phyloP scores from a whole-genome alignment of 805 yeast species.

The Cyberlindnera americana region DNA sequence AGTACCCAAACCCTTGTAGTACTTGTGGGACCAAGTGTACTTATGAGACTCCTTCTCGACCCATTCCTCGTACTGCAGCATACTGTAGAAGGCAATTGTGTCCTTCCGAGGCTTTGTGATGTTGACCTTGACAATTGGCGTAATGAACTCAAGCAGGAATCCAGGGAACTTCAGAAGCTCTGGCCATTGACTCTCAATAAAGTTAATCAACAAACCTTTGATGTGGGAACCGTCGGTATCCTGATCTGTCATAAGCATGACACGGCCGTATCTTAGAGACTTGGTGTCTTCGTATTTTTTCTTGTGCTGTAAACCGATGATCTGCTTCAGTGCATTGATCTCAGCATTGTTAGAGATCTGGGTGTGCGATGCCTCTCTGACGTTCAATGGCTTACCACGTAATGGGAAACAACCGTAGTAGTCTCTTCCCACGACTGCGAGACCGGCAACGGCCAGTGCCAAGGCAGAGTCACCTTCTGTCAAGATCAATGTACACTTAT shows the following conservation, averaged over 20 bases:
- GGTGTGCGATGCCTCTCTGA: conserved; percentile 95
- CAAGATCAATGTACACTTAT: conserved; percentile 85
- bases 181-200: conserved; percentile 90
- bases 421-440: conserved; percentile 93
- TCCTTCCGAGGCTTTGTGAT: conserved; percentile 58
- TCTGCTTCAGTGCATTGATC: conserved; percentile 91
- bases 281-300: conserved; percentile 72
- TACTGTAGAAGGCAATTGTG: conserved; percentile 75
- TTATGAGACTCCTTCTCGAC: conserved; percentile 73
- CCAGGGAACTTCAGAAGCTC: conserved; percentile 90
- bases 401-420: conserved; percentile 93
- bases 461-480: conserved; percentile 98
- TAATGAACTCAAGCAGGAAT: conserved; percentile 87
- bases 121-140: conserved; percentile 93
- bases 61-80: conserved; percentile 97
- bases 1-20: conserved; percentile 98
- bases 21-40: conserved; percentile 86
- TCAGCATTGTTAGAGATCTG: conserved; percentile 91
- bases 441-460: conserved; percentile 87
- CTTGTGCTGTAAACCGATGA: conserved; percentile 92
- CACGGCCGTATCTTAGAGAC: conserved; percentile 86
- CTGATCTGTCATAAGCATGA: conserved; percentile 99
- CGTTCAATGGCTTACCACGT: conserved; percentile 92
- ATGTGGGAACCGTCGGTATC: conserved; percentile 99
- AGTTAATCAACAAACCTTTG: conserved; percentile 91